Evolutionary conservation across 345 rosid species (phyloP).

Genomic region (Brassica incana): DNA sequence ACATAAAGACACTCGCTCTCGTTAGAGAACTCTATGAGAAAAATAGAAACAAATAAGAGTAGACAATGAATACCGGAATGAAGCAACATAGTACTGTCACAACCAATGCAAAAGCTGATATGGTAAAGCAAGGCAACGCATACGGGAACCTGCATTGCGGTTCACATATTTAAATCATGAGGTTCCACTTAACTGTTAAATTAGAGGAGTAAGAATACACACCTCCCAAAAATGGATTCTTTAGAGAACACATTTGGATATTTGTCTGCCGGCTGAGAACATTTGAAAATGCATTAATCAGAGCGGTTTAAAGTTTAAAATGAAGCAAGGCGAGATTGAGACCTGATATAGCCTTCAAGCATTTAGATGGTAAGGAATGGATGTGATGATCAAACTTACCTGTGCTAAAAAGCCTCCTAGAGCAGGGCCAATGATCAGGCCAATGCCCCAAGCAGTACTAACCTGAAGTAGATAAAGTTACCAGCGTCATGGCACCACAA

Average conservation of each 20-base stretch:
- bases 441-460: constrained; percentile 95
- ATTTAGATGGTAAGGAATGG: background rate
- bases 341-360: constrained; percentile 5
- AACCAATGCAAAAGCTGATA: constrained; percentile 61
- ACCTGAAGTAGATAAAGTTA: constrained; percentile 50
- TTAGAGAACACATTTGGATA: constrained; percentile 65
- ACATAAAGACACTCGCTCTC: background rate
- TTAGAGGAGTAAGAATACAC: constrained; percentile 15
- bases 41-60: background rate
- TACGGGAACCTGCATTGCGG: constrained; percentile 70
- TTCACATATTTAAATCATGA: background rate
- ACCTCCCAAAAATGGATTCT: constrained; percentile 78
- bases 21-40: background rate
- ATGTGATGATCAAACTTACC: constrained; percentile 41
- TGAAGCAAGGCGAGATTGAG: background rate
- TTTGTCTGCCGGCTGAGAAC: constrained; percentile 77
- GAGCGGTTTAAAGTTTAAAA: background rate
- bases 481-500: background rate
- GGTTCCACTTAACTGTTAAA: background rate
- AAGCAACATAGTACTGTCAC: constrained; percentile 60
- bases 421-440: constrained; percentile 93
- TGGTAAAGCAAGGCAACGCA: constrained; percentile 67
- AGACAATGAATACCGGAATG: constrained; percentile 41
- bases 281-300: background rate
- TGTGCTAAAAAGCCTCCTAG: constrained; percentile 86